Conservation (phyloP, 2,329 filamentous ascomycete genomes). For the Pleoardoris graminearum region DNA sequence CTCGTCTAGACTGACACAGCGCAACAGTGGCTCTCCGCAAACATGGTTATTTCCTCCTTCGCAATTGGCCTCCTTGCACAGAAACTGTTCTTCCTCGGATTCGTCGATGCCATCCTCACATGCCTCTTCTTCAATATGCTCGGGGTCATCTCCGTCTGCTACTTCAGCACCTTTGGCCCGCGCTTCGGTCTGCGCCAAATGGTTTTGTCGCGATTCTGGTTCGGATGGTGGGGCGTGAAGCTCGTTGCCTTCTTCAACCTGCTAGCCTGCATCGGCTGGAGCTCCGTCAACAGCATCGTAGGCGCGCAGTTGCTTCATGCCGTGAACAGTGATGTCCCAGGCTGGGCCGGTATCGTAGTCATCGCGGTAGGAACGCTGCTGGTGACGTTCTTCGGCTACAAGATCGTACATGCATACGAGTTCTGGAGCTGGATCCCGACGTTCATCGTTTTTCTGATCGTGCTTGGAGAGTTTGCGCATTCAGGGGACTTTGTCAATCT, state of each 20-base stretch:
- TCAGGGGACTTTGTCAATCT: slow-evolving; percentile 66
- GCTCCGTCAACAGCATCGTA: slow-evolving; percentile 76
- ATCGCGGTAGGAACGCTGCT: slow-evolving; percentile 69
- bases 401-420: slow-evolving; percentile 76
- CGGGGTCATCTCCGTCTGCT: slow-evolving; percentile 72
- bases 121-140: slow-evolving; percentile 77
- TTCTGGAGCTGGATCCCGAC: slow-evolving; percentile 75
- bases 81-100: slow-evolving; percentile 71
- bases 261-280: slow-evolving; percentile 74
- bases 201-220: slow-evolving; percentile 77
- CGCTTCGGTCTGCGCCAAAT: slow-evolving; percentile 76
- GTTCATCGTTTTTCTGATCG: slow-evolving; percentile 72
- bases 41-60: slow-evolving; percentile 77
- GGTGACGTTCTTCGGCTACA: slow-evolving; percentile 75
- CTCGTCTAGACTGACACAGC: background rate
- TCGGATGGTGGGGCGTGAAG: slow-evolving; percentile 72
- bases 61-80: slow-evolving; percentile 73
- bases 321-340: slow-evolving; percentile 70
- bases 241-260: slow-evolving; percentile 72
- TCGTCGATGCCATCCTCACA: slow-evolving; percentile 71
- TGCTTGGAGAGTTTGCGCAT: slow-evolving; percentile 68
- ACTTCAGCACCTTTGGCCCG: slow-evolving; percentile 77
- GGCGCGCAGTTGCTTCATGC: slow-evolving; percentile 77
- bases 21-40: slow-evolving; percentile 71
- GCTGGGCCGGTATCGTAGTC: slow-evolving; percentile 74